A percentile compares a stretch with the other conserved stretches of the same genome.
phyloP scores from a whole-genome alignment of 2,329 filamentous ascomycete genomes.

The Phaeosphaeriaceae sp. region DNA sequence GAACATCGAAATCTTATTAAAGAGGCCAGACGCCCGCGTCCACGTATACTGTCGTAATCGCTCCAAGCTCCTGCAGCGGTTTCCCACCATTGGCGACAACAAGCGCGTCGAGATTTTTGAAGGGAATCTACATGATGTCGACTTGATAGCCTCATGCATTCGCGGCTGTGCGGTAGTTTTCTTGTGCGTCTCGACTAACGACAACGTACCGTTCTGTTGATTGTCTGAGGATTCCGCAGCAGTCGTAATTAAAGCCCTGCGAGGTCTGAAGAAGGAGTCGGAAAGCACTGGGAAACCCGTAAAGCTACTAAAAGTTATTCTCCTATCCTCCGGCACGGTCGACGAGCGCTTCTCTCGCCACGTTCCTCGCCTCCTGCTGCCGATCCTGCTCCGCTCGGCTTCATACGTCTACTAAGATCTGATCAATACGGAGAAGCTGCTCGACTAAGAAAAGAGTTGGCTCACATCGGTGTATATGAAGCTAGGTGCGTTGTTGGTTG shows the following conservation, averaged over 20 bases:
- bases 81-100: slow-evolving; percentile 43
- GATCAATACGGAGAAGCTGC: slow-evolving; percentile 39
- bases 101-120: slow-evolving; percentile 50
- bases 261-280: slow-evolving; percentile 26
- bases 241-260: slow-evolving; percentile 46
- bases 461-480: slow-evolving; percentile 51
- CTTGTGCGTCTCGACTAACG: slow-evolving; percentile 47
- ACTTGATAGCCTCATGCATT: slow-evolving; percentile 49
- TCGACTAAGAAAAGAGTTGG: slow-evolving; percentile 49
- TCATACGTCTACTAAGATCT: slow-evolving; percentile 52
- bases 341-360: slow-evolving; percentile 46
- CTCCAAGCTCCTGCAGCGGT: slow-evolving; percentile 46
- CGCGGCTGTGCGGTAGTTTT: slow-evolving; percentile 49
- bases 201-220: slow-evolving; percentile 53
- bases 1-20: slow-evolving; percentile 51
- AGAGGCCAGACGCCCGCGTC: slow-evolving; percentile 37
- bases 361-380: slow-evolving; percentile 35
- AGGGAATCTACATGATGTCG: slow-evolving; percentile 50
- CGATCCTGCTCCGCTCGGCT: slow-evolving; percentile 38
- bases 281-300: background rate
- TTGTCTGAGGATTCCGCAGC: slow-evolving; percentile 46
- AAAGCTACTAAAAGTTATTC: slow-evolving; percentile 48
- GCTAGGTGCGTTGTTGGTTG: slow-evolving; percentile 48
- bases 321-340: slow-evolving; percentile 53
- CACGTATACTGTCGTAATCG: slow-evolving; percentile 55